Evolutionary conservation across 805 yeast species (phyloP), one percentile per base, ranked within the genome.

Genomic region (Saccharomyces kudriavzevii): DNA sequence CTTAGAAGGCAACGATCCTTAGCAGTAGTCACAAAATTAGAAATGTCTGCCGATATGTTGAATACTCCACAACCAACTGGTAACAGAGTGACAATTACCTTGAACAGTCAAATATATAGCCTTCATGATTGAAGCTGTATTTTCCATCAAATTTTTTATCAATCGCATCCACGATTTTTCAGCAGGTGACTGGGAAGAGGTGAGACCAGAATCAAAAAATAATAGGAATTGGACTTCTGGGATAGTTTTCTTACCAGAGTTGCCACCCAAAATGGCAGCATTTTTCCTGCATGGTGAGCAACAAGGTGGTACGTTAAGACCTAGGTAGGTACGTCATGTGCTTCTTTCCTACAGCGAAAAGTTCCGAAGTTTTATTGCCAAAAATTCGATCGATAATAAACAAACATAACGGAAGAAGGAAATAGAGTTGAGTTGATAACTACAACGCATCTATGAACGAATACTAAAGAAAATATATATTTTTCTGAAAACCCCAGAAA

Each of bases 11-110:
- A 82, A 9, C 40, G 27, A 22, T 28, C 14, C 25, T 31, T 20
- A 22, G 70, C 62, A 30, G 60, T 54, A n/a, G 50, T 49, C 31
- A 72, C 54, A 35, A 71, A 69, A 58, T 70, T 63, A 2, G 56
- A 31, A 20, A 80, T 62, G 27, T 85, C 83, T 13, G 79, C 81
- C 20, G 70, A 61, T 52, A 86, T 82, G 10, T 69, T 66, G 45
- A 75, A 70, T 2, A 91, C 91, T 57, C 82, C 82, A 67, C 87
- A 84, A 60, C 79, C 73, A 60, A 79, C 81, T 43, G 72, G 70
- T 6, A 81, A 55, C 54, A 67, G 59, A 2, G 69, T 67, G n/a
- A 47, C 28, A 8, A 5, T 27, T 8, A 27, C 28, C 8, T 49
- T 27, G 43, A 35, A 17, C 43, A 35, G 6, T 35, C 43, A 35